These are phyloP conservation scores for Pseudocercospora macadamiae DNA, from an alignment of 2,329 filamentous ascomycete species.

Conservation along the genomic window DNA sequence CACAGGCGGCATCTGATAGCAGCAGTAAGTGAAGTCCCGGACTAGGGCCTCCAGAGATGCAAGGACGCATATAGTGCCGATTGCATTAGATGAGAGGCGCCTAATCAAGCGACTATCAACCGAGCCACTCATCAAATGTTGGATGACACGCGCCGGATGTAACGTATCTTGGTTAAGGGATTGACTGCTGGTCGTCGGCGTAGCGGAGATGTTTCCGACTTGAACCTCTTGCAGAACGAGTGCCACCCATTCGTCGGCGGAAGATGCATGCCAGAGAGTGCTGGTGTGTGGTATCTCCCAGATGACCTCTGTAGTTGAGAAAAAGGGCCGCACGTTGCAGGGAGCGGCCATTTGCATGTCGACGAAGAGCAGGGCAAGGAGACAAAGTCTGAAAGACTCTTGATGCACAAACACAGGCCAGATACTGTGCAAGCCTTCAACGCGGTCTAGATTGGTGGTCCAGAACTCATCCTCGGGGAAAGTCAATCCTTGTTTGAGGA, in stretches of 20 bases:
- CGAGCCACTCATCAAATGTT: conserved; percentile 3
- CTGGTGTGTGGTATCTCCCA: conserved; percentile 4
- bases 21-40: conserved; percentile 11
- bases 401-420: conserved; percentile 4
- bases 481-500: conserved; percentile 6
- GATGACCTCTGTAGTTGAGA: conserved; percentile 5
- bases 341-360: neutral
- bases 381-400: conserved; percentile 9
- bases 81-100: neutral
- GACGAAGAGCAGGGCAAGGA: conserved; percentile 1
- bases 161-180: neutral
- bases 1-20: conserved; percentile 9
- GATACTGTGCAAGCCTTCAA: neutral
- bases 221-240: conserved; percentile 5
- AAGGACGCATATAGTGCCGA: conserved; percentile 4
- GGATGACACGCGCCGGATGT: conserved; percentile 1
- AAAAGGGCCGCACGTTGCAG: conserved; percentile 4
- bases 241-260: conserved; percentile 3
- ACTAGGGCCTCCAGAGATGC: conserved; percentile 2
- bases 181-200: neutral
- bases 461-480: neutral
- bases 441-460: neutral
- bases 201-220: neutral
- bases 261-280: neutral
- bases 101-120: neutral